Conservation (phyloP, 306 rosid species). For the Quercus parvula region DNA sequence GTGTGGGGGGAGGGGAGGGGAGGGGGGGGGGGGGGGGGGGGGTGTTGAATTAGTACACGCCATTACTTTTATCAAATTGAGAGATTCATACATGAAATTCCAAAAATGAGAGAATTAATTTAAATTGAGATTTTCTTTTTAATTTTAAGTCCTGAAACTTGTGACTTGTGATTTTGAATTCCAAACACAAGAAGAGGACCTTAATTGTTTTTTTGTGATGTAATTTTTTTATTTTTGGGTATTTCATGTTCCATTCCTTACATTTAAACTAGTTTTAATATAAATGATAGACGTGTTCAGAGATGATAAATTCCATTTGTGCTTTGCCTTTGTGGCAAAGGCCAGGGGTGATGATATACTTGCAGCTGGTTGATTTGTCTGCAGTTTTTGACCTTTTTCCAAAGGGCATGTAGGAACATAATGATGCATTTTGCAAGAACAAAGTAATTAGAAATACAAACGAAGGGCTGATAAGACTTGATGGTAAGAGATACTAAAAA, state of each 20-base stretch:
- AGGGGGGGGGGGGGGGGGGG: no score
- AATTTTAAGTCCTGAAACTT: background rate
- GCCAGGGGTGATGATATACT: background rate
- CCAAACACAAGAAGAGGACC: background rate
- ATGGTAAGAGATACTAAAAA: no score
- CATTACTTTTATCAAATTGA: background rate
- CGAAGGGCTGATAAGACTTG: no score
- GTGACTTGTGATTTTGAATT: background rate
- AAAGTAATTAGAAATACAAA: background rate
- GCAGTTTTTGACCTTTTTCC: background rate
- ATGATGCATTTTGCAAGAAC: background rate
- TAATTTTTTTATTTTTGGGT: background rate
- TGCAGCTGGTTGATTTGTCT: background rate
- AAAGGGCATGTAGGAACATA: background rate
- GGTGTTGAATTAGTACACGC: no score
- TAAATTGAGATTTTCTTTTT: background rate
- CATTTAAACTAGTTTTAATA: background rate
- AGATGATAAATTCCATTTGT: background rate
- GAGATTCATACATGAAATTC: background rate
- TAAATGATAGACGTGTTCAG: background rate
- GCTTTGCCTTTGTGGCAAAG: background rate
- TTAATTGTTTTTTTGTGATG: background rate
- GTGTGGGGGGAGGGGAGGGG: no score
- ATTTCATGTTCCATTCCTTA: background rate
- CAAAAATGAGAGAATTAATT: background rate